Evolutionary conservation across 805 yeast genomes (phyloP), one percentile per base, ranked within the genome.

Genomic region (Wickerhamomyces silvicola): DNA sequence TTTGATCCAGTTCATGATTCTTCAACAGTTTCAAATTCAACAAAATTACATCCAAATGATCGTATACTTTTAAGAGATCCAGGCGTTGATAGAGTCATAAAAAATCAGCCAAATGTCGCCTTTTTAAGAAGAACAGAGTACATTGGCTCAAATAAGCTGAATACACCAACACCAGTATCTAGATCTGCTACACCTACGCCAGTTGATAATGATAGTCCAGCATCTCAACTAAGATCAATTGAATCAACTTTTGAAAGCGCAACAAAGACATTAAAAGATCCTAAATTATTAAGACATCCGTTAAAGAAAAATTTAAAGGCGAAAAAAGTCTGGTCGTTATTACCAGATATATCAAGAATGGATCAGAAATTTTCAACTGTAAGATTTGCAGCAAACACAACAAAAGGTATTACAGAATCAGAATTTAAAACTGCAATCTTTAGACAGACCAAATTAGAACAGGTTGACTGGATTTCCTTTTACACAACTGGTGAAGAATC

Each of bases 71-170:
- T 92, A 33, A 73, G 86, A 51, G 96, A 87, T 53, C 95, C 96
- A 16, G 75, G 78, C 27, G 50, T 55, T 25, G 67, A 56, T 22
- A 52, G 50, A 32, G 31, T 50, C 6, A 49, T 52, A 6, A 60
- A 55, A 44, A 53, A 55, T 11, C 66, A 62, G 31, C 61, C 68
- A 14, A 62, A 63, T 27, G 68, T 83, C 10, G 70, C 84, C n/a
- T 88, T 90, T 60, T 68, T 90, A 54, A 78, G 97, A 63, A 78
- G 97, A 62, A 90, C 98, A 0, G 97, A 92, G 54, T 90, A 90
- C 55, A 81, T 86, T 22, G 48, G 43, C 2, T 39, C 48, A 4
- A 41, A 24, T 18, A 35, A 23, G 28, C 19, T 11, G 12, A 24
- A 10, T 22, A n/a, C 20, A 6, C 17, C 29, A 3, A 6, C 8